phyloP scores from a whole-genome alignment of 805 yeast genomes.

The Candida arabinofermentans region DNA sequence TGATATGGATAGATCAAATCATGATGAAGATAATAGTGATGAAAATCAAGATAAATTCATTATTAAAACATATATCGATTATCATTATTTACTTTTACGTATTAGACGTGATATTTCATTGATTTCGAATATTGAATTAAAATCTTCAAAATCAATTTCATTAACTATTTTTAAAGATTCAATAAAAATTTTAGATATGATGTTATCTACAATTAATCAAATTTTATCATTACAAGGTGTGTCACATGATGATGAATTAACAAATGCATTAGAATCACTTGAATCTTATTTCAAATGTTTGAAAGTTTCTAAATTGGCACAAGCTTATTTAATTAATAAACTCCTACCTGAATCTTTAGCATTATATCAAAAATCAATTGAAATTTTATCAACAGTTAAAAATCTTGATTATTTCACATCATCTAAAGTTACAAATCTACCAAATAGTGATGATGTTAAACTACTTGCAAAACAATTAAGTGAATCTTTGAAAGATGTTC shows the following conservation, averaged over 20 bases:
- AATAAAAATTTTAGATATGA: constrained; percentile 45
- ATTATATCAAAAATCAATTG: constrained; percentile 33
- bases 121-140: constrained; percentile 26
- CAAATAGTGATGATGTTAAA: constrained; percentile 20
- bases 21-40: constrained; percentile 55
- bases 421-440: constrained; percentile 39
- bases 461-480: constrained; percentile 21
- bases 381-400: constrained; percentile 7
- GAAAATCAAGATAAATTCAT: constrained; percentile 72
- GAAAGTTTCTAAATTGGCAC: constrained; percentile 42
- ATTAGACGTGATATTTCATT: constrained; percentile 67
- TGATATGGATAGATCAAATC: constrained; percentile 44
- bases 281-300: constrained; percentile 42
- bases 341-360: constrained; percentile 46
- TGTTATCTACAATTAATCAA: constrained; percentile 51
- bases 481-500: constrained; percentile 29
- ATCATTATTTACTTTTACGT: constrained; percentile 59
- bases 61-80: constrained; percentile 69
- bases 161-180: constrained; percentile 38
- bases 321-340: constrained; percentile 37
- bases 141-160: constrained; percentile 20
- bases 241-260: constrained; percentile 71
- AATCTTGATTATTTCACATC: constrained; percentile 26
- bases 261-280: constrained; percentile 48
- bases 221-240: constrained; percentile 88